Evolutionary conservation across 768 basidiomycete species (phyloP).

Genomic region (Mycena crocata): DNA sequence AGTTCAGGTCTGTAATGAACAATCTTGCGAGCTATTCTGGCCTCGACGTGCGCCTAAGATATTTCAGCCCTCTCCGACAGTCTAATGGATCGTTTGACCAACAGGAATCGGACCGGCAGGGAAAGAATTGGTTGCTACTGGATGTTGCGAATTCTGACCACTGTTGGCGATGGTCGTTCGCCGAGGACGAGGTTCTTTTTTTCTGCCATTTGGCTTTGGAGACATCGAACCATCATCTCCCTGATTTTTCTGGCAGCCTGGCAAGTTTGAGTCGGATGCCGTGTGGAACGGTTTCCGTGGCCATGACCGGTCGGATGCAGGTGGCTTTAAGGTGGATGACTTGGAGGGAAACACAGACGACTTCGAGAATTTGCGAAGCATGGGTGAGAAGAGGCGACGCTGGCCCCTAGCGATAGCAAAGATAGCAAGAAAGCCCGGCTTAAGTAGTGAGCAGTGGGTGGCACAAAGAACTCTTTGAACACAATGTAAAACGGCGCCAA

Average conservation of each 20-base stretch:
- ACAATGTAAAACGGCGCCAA: conserved; percentile 21
- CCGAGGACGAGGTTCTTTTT: conserved; percentile 6
- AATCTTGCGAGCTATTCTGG: conserved; percentile 7
- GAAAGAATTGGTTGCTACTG: neutral
- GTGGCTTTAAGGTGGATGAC: neutral
- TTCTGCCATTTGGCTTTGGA: conserved; percentile 1
- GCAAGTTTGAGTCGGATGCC: conserved; percentile 17
- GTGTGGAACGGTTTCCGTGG: conserved; percentile 1
- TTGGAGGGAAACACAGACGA: neutral
- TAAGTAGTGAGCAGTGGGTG: conserved; percentile 22
- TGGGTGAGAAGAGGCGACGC: neutral
- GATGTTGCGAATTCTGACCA: neutral
- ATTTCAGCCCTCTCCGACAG: neutral
- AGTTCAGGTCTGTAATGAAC: conserved; percentile 25
- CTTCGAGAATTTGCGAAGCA: conserved; percentile 25
- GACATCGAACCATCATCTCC: neutral
- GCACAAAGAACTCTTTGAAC: conserved; percentile 27
- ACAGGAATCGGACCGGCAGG: too few species aligned
- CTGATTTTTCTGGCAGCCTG: neutral
- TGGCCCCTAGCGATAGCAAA: neutral
- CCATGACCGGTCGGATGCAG: neutral
- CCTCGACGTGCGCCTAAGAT: neutral
- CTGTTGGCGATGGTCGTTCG: conserved; percentile 16
- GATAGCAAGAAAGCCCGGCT: neutral
- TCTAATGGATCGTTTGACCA: neutral